These are phyloP conservation scores for Beta corolliflora DNA, from an alignment of 179 eudicot genomes.

Conservation along the genomic window DNA sequence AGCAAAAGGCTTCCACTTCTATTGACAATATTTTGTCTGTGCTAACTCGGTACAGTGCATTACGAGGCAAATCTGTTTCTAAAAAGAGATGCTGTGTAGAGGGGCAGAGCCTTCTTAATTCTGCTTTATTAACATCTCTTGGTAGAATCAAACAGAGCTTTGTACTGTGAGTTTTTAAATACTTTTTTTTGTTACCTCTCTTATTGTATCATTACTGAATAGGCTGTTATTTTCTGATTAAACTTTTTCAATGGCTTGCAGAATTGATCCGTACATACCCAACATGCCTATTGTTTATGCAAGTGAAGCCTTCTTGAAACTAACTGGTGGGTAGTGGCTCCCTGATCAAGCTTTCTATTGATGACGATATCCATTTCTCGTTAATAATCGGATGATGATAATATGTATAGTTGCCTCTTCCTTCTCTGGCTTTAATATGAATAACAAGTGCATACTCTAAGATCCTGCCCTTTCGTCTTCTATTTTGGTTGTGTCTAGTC, in stretches of 20 bases:
- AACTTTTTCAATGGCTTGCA: constrained; percentile 28
- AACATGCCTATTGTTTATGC: constrained; percentile 83
- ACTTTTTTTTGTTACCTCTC: constrained; percentile 20
- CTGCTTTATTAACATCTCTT: constrained; percentile 78
- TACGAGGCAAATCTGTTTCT: constrained; percentile 63
- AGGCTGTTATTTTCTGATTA: constrained; percentile 15
- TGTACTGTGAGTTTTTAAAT: constrained; percentile 81
- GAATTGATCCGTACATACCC: constrained; percentile 67
- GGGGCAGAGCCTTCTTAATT: constrained; percentile 40
- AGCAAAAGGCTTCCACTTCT: constrained; percentile 60
- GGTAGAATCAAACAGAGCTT: constrained; percentile 99
- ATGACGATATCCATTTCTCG: neutral
- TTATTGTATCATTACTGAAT: neutral
- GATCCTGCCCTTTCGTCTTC: neutral
- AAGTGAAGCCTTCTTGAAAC: constrained; percentile 72
- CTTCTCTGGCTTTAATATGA: constrained; percentile 4
- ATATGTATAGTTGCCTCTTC: neutral
- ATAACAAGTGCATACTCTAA: neutral
- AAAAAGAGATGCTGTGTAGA: constrained; percentile 57
- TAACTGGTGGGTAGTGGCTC: constrained; percentile 55
- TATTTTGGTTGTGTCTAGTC: neutral
- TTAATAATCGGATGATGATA: neutral
- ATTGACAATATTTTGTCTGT: constrained; percentile 69
- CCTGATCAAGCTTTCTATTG: neutral
- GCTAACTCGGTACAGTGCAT: constrained; percentile 70